Conservation (phyloP, 2,329 filamentous ascomycete genomes). For the Sphaerulina vaccinii region DNA sequence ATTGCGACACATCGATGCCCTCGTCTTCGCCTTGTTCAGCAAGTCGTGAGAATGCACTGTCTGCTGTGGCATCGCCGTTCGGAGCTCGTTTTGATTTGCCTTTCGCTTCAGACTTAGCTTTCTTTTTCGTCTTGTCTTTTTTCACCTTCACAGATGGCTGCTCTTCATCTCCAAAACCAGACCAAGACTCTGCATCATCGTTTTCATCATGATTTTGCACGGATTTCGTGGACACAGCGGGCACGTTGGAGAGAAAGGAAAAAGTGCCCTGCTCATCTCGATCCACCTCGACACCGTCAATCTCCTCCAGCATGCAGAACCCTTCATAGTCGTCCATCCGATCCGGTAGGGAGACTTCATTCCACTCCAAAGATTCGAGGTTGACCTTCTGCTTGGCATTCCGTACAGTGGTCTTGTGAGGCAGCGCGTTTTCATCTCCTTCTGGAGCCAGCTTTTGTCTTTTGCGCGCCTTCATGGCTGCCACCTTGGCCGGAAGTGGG, state of each 20-base stretch:
- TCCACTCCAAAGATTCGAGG: conserved; percentile 54
- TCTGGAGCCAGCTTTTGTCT: conserved; percentile 42
- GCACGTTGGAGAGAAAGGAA: conserved; percentile 36
- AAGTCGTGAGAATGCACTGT: conserved; percentile 50
- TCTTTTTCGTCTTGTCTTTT: conserved; percentile 24
- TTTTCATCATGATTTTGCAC: conserved; percentile 43
- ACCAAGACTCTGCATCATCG: conserved; percentile 51
- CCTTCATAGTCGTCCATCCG: conserved; percentile 86
- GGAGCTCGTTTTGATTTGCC: conserved; percentile 28
- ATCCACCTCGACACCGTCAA: conserved; percentile 86
- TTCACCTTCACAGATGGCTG: conserved; percentile 16
- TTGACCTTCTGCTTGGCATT: conserved; percentile 20
- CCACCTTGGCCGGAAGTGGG: conserved; percentile 39
- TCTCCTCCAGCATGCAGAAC: conserved; percentile 87
- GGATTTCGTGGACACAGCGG: conserved; percentile 3
- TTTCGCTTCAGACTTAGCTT: conserved; percentile 15
- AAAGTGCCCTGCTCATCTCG: conserved; percentile 50
- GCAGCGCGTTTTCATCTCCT: conserved; percentile 6
- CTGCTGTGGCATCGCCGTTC: conserved; percentile 20
- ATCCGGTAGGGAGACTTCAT: conserved; percentile 66
- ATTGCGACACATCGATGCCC: conserved; percentile 71
- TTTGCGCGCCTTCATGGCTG: conserved; percentile 45
- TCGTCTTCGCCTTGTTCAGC: conserved; percentile 50
- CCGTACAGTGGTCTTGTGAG: conserved; percentile 18
- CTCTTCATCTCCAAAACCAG: conserved; percentile 56